Conservation (phyloP, 2,329 filamentous ascomycete species). For the Pseudogymnoascus sp. region DNA sequence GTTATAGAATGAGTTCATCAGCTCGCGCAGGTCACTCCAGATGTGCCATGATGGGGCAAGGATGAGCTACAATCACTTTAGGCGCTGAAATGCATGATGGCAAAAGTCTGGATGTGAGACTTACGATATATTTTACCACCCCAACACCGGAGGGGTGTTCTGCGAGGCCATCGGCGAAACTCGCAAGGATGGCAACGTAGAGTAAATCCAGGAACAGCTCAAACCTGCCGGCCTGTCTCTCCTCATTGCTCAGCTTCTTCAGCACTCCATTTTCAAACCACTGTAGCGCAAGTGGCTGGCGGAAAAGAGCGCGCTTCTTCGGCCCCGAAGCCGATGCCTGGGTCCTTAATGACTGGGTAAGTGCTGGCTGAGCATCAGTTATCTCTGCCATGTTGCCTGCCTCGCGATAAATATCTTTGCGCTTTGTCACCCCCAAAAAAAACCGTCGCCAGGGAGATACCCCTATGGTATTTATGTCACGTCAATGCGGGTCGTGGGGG, state of each 20-base stretch:
- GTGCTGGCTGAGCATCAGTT: too few relatives aligned
- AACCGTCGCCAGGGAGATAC: not conserved
- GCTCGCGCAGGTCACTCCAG: slow-evolving; percentile 40
- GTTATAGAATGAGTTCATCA: slow-evolving; percentile 45
- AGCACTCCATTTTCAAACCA: slow-evolving; percentile 15
- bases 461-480: not conserved
- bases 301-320: slow-evolving; percentile 11
- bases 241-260: slow-evolving; percentile 12
- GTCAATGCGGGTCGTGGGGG: not conserved
- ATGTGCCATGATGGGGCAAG: slow-evolving; percentile 42
- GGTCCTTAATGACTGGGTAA: too few relatives aligned
- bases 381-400: not conserved
- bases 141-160: slow-evolving; percentile 36
- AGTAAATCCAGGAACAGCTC: slow-evolving; percentile 42
- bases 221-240: slow-evolving; percentile 29
- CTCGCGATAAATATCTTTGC: not conserved
- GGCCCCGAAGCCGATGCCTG: not conserved
- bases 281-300: slow-evolving; percentile 15
- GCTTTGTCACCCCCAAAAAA: not conserved
- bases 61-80: slow-evolving; percentile 27
- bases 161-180: slow-evolving; percentile 39
- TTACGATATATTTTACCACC: slow-evolving; percentile 37
- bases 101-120: not conserved
- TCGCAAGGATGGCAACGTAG: slow-evolving; percentile 42
- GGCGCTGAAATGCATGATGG: not conserved